Percentiles rank a stretch among this genome's conserved stretches.
Evolutionary conservation across 2,329 filamentous ascomycete species (phyloP).

Genomic region (Ophiostoma piceae): DNA sequence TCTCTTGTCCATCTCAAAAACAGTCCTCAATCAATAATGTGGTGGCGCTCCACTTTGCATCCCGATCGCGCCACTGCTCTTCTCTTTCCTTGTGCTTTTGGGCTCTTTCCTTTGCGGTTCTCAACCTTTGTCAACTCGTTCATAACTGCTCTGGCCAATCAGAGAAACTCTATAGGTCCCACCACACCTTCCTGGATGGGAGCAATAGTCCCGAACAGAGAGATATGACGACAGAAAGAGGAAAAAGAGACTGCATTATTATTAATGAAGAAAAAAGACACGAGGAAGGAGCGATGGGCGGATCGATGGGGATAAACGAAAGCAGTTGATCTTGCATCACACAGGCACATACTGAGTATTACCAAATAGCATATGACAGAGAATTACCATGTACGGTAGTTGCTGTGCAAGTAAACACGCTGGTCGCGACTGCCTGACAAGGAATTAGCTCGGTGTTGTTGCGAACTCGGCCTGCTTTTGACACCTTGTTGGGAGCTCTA

Average conservation of each 20-base stretch:
- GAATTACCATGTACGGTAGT: no score
- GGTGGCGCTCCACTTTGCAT: not conserved
- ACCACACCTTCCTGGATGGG: constrained; percentile 13
- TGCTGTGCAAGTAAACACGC: no score
- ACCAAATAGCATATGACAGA: not conserved
- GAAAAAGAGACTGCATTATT: not conserved
- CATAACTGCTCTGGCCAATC: not conserved
- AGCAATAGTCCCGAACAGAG: constrained; percentile 16
- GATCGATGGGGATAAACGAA: constrained; percentile 1
- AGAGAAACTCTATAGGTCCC: not conserved
- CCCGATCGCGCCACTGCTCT: constrained; percentile 10
- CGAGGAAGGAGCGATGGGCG: not conserved
- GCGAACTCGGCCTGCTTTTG: not conserved
- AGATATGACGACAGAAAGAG: constrained; percentile 7
- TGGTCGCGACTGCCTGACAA: not conserved
- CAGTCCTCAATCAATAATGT: not conserved
- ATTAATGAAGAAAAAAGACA: constrained; percentile 1
- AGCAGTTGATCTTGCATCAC: not conserved
- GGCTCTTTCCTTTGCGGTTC: not conserved
- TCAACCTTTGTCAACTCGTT: not conserved
- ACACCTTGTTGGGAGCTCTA: not conserved
- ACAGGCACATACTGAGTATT: not conserved
- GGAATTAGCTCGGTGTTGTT: not conserved
- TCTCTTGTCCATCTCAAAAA: not conserved
- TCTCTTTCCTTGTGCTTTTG: not conserved